Evolutionary conservation across 495 filamentous ascomycete species (phyloP).

Genomic region (Penicillium paxilli): DNA sequence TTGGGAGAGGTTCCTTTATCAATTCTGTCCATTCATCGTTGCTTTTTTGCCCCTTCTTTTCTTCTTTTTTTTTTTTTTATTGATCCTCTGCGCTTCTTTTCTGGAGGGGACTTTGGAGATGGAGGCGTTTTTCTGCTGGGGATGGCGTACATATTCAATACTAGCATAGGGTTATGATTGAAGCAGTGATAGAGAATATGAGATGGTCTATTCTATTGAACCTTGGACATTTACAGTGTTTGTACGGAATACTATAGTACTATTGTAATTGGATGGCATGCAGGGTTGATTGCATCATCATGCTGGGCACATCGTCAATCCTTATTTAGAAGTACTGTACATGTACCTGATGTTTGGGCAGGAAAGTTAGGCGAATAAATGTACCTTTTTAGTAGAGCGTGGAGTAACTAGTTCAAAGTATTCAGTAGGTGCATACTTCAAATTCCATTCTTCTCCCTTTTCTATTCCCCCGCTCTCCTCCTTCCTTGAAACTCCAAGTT

Average conservation of each 20-base stretch:
- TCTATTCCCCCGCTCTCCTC: background rate
- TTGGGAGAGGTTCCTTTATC: too few species aligned
- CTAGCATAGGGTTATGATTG: conserved; percentile 5
- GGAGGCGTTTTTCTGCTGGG: background rate
- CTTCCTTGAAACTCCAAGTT: background rate
- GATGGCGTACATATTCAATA: background rate
- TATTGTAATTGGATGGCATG: background rate
- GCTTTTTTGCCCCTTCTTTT: background rate
- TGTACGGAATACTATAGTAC: too few species aligned
- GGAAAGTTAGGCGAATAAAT: background rate
- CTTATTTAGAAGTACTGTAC: too few species aligned
- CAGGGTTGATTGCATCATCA: background rate
- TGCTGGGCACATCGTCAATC: background rate
- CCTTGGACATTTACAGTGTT: too few species aligned
- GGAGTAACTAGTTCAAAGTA: too few species aligned
- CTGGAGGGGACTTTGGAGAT: background rate
- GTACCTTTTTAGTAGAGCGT: too few species aligned
- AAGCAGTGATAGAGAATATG: conserved; percentile 7
- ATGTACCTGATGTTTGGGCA: background rate
- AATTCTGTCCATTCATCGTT: too few species aligned
- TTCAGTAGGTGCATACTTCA: too few species aligned
- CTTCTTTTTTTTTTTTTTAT: conserved; percentile 4
- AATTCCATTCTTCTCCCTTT: background rate
- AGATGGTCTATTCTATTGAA: too few species aligned
- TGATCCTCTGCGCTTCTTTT: background rate